These are phyloP conservation scores for Cystofilobasidium bisporidii DNA, from an alignment of 768 basidiomycete genomes.

Conservation along the genomic window DNA sequence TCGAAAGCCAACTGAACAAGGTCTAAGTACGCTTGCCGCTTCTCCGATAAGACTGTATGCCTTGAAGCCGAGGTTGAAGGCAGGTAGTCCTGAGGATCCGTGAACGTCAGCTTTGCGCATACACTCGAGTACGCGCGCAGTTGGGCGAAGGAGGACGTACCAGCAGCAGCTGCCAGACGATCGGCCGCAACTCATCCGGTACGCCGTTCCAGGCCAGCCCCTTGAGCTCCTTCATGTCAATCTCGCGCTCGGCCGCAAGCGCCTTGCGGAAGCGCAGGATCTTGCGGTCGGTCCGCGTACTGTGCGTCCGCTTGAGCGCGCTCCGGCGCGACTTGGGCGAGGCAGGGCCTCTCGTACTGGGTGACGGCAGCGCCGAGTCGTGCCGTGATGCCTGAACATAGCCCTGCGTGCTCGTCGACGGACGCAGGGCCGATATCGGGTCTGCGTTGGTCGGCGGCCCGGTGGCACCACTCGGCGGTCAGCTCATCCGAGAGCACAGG, in stretches of 20 bases:
- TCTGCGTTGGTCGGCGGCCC: constrained; percentile 27
- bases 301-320: constrained; percentile 62
- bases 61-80: constrained; percentile 68
- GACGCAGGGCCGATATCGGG: constrained; percentile 28
- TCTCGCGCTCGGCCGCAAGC: constrained; percentile 55
- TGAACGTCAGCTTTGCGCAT: no score
- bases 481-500: neutral
- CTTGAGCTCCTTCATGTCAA: constrained; percentile 81
- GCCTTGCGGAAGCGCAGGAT: constrained; percentile 69
- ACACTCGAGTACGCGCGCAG: no score
- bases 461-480: constrained; percentile 24
- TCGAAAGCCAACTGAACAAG: constrained; percentile 84
- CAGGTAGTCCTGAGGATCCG: constrained; percentile 68
- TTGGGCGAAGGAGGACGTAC: constrained; percentile 45
- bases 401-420: constrained; percentile 18
- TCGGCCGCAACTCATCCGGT: constrained; percentile 71
- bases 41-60: constrained; percentile 64
- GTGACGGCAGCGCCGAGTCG: constrained; percentile 28
- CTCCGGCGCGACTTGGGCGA: constrained; percentile 49
- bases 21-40: constrained; percentile 82
- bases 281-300: constrained; percentile 65
- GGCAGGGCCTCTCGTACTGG: constrained; percentile 31
- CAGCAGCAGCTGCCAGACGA: constrained; percentile 88
- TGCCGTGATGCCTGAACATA: neutral
- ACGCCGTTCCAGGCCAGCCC: constrained; percentile 94